Conservation (phyloP, 495 filamentous ascomycete species). For the Aspergillus saccharolyticus region DNA sequence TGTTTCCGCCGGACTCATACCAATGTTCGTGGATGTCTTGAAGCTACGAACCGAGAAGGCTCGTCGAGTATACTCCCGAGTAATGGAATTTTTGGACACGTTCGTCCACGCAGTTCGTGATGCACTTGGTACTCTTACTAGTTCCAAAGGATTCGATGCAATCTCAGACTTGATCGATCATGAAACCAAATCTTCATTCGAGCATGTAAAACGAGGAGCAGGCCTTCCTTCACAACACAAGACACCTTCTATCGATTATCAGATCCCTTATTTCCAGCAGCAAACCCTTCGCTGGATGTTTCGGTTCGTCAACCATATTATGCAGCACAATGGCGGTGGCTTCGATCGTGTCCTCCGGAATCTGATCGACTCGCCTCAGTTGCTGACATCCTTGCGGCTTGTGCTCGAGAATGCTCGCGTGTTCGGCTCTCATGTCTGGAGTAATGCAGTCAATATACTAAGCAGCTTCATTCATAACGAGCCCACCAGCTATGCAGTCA, state of each 20-base stretch:
- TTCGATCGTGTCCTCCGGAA: constrained; percentile 88
- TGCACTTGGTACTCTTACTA: constrained; percentile 73
- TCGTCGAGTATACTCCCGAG: constrained; percentile 70
- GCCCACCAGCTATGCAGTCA: constrained; percentile 92
- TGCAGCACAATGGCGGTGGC: constrained; percentile 77
- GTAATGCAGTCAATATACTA: constrained; percentile 80
- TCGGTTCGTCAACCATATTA: constrained; percentile 93
- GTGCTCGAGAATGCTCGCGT: constrained; percentile 74
- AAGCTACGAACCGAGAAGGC: constrained; percentile 77
- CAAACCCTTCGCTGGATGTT: constrained; percentile 89
- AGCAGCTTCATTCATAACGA: constrained; percentile 98
- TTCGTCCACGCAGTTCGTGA: constrained; percentile 76
- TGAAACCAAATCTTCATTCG: constrained; percentile 68
- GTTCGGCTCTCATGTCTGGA: constrained; percentile 93
- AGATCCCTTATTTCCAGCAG: constrained; percentile 86
- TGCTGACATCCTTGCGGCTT: constrained; percentile 69
- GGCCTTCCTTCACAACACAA: constrained; percentile 77
- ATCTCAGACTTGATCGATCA: constrained; percentile 78
- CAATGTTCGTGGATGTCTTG: constrained; percentile 84
- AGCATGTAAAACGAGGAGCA: constrained; percentile 55
- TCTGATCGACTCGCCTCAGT: constrained; percentile 83
- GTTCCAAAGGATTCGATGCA: constrained; percentile 75
- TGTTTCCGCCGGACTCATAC: constrained; percentile 79
- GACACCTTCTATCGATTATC: constrained; percentile 80
- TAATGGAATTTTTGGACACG: constrained; percentile 79